Base-by-base conservation (phyloP, 1,284 basidiomycete species). In the Moesziomyces sp. region DNA sequence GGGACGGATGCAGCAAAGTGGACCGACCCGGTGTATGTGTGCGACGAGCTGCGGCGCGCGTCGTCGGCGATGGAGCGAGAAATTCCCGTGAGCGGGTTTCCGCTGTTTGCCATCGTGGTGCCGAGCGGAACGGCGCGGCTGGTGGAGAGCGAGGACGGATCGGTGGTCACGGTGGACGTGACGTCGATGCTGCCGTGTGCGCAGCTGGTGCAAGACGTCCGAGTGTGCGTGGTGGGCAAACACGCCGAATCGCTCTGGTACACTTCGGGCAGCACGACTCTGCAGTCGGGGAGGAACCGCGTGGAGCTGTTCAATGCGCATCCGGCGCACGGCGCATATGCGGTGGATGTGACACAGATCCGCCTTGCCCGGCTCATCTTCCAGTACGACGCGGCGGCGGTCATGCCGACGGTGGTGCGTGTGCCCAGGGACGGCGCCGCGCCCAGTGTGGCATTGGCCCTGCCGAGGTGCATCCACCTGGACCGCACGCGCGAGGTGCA, bases 311-410 rank as follows among this genome's bases (percentile, higher is more conserved):
- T 66, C 52, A 76, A 76, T 48, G 52, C 73, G 2, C 66, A 76
- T 33, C 64, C 66, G 13, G 70, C 75, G 1, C 46, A 64, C 7
- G 82, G 82, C 8, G 61, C 64, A 11, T 84, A 72, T 43, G 68
- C 72, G 23, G 49, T 84, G 2, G 81, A 83, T 45, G 74, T 79
- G 30, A 76, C 76, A 16, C 82, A 84, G 65, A 58, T 84, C 19
- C 62, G 72, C 0, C 38, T 82, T 7, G 69, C 76, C 8, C 52
- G 57, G 26, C 46, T 81, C 40, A 74, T 82, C 47, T 72, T 80
- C 38, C 76, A 82, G 42, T 81, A 82, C 52, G 61, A 66, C n/a
- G 38, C 58, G 19, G 46, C 53, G 19, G 47, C 51, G 11, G 42
- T 48, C 28, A 59, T 47, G 21, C 64, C 64, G 16, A 42, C 19